Percentiles rank a stretch among this genome's conserved stretches.
These are phyloP conservation scores for Naganishia albida DNA, from an alignment of 1,284 basidiomycete genomes.

Conservation along the genomic window DNA sequence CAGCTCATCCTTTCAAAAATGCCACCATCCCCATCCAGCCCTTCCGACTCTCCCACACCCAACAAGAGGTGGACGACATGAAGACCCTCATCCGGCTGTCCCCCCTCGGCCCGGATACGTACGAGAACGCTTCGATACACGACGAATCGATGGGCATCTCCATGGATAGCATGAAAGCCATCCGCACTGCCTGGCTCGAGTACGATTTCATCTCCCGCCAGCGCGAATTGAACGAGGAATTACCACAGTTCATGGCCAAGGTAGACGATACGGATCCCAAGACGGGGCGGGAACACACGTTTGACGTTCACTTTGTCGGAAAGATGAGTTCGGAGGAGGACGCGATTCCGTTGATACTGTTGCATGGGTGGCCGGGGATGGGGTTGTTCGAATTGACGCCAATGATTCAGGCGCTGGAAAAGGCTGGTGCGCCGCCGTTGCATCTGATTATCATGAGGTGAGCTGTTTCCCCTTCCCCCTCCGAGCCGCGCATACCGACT, in stretches of 20 bases:
- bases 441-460: conserved; percentile 30
- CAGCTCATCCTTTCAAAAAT: conserved; percentile 19
- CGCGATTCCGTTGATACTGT: conserved; percentile 47
- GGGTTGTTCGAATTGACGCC: conserved; percentile 48
- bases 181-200: conserved; percentile 28
- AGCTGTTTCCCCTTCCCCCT: conserved; percentile 16
- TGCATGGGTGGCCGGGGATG: conserved; percentile 53
- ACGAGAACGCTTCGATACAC: conserved; percentile 20
- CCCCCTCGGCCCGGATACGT: conserved; percentile 25
- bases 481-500: conserved; percentile 33
- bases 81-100: conserved; percentile 28
- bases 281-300: conserved; percentile 19
- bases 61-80: conserved; percentile 28
- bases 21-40: conserved; percentile 27
- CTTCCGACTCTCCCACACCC: conserved; percentile 30
- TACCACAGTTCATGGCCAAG: conserved; percentile 27
- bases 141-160: conserved; percentile 37
- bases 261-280: conserved; percentile 27
- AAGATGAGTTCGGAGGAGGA: conserved; percentile 42
- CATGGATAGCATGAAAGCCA: conserved; percentile 29
- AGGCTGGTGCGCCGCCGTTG: conserved; percentile 39
- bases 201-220: conserved; percentile 33
- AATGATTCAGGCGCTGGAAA: conserved; percentile 39
- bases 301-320: conserved; percentile 46
- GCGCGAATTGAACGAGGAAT: conserved; percentile 25